These are phyloP conservation scores for Mercurialis annua DNA, from an alignment of 345 rosid genomes.

Conservation along the genomic window DNA sequence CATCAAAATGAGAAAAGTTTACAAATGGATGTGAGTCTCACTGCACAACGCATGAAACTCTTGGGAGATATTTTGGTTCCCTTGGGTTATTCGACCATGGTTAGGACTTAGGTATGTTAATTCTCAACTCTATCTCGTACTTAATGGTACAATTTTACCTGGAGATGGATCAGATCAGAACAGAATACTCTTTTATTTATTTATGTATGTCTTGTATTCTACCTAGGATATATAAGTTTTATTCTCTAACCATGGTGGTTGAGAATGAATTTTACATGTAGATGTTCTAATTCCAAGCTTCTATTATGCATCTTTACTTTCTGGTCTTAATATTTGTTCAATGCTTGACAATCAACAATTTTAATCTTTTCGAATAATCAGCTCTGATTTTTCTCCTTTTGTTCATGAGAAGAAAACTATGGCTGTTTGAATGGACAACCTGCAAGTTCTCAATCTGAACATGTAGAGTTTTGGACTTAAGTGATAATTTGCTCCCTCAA, in stretches of 20 bases:
- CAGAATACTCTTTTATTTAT: no score
- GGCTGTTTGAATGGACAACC: no score
- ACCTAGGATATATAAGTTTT: conserved; percentile 17
- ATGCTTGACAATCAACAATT: conserved; percentile 9
- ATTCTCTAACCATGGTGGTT: conserved; percentile 38
- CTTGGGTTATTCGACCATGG: conserved; percentile 90
- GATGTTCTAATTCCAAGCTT: conserved; percentile 32
- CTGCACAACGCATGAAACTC: conserved; percentile 64
- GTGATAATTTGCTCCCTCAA: no score
- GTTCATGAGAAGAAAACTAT: background rate
- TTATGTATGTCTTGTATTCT: conserved; percentile 40
- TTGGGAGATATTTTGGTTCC: conserved; percentile 89
- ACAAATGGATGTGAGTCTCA: conserved; percentile 69
- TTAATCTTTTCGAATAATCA: background rate
- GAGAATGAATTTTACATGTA: conserved; percentile 33
- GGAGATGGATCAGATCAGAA: conserved; percentile 31
- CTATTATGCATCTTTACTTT: conserved; percentile 32
- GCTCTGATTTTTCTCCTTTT: background rate
- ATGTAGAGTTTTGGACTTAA: no score
- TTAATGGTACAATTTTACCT: conserved; percentile 13
- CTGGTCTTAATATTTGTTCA: conserved; percentile 23
- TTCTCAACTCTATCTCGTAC: conserved; percentile 10
- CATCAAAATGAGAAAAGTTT: conserved; percentile 42
- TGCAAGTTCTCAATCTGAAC: no score
- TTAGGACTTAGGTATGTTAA: conserved; percentile 71